phyloP scores from a whole-genome alignment of 202 grass and related monocot genomes.

The Miscanthus sacchariflorus region DNA sequence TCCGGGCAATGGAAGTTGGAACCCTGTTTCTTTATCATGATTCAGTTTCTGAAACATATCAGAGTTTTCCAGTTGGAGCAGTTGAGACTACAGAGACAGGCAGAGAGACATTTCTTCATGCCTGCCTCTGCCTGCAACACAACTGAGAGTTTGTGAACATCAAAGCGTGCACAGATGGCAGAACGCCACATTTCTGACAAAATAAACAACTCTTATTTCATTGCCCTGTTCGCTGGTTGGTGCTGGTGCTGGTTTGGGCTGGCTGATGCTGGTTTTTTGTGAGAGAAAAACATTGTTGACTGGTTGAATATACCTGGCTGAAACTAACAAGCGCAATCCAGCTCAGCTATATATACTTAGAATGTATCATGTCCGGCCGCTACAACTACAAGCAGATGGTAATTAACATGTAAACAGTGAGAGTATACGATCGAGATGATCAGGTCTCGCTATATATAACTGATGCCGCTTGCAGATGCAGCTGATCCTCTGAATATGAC shows the following conservation, averaged over 20 bases:
- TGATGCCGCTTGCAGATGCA: constrained; percentile 1
- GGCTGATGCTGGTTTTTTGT: too few relatives aligned
- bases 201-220: neutral
- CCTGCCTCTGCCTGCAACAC: neutral
- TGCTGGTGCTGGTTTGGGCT: too few relatives aligned
- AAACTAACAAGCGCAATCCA: neutral
- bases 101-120: neutral
- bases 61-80: neutral
- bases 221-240: too few relatives aligned
- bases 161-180: neutral
- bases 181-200: neutral
- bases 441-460: neutral
- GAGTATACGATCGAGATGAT: neutral
- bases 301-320: too few relatives aligned
- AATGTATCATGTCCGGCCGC: neutral
- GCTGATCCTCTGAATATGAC: neutral
- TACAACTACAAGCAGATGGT: neutral
- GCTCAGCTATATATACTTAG: neutral
- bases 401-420: neutral
- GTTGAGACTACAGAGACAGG: neutral
- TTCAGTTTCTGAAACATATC: neutral
- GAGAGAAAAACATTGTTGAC: too few relatives aligned
- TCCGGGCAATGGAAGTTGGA: too few relatives aligned
- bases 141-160: neutral
- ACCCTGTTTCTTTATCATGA: too few relatives aligned